Evolutionary conservation across 805 yeast species (phyloP), one percentile per base, ranked within the genome.

Genomic region (Groenewaldozyma tartarivorans): DNA sequence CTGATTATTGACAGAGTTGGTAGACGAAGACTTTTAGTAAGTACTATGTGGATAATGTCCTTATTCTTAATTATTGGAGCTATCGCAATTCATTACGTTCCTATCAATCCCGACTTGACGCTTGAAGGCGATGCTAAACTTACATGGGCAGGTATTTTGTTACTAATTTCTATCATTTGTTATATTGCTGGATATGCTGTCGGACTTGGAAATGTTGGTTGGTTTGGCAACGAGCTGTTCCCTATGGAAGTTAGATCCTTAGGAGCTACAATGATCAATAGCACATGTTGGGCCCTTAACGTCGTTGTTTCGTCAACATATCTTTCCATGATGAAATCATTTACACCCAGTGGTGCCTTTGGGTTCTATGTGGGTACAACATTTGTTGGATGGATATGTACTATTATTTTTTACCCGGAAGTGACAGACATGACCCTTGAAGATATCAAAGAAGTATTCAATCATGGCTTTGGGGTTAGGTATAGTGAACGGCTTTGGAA

Each of bases 141-240:
- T 13, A 33, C 6, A 77, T 80, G 40, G 64, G 77, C 20, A 78
- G 86, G 2, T 88, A 75, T 83, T 47, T 78, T 88, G 13, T 77
- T 90, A 41, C 81, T 92, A 48, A 70, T 87, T 30, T 79, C 86
- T 40, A 87, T 88, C 84, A 85, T 90, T 48, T 60, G 77, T 32
- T 92, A 69, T 57, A 96, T 88, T 35, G 96, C 95, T 2, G 77
- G 81, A 40, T 90, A 88, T 59, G 95, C 96, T 37, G 68, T 85
- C 50, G 97, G 97, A 51, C 84, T 88, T 51, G 98, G 98, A 64
- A 88, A 90, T 61, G 92, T 86, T 41, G 96, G 97, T 42, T 90
- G 98, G 98, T 95, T 90, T 58, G 96, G 92, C 58, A 81, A 90
- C 43, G 98, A 90, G 63, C 67, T 90, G 56, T 87, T 92, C 66